Evolutionary conservation across 441 rosid species (phyloP).

Genomic region (Rhodomyrtus psidioides): DNA sequence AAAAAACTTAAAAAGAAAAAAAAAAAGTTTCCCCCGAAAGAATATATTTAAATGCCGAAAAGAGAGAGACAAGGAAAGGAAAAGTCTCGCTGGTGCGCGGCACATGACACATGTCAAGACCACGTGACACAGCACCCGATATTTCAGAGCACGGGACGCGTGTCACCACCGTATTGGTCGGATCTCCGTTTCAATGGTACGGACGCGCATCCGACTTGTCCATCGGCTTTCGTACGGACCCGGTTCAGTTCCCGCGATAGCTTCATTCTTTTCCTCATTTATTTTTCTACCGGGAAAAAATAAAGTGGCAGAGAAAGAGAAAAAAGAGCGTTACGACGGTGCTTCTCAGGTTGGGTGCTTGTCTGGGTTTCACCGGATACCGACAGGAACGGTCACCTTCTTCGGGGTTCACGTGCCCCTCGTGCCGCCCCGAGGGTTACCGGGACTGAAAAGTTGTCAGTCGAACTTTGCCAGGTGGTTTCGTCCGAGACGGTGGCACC

Average conservation of each 20-base stretch:
- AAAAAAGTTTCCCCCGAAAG: not conserved
- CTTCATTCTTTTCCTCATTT: not conserved
- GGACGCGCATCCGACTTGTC: not conserved
- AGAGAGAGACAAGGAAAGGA: not conserved
- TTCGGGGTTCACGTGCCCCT: not conserved
- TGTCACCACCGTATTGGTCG: not conserved
- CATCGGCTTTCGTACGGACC: not conserved
- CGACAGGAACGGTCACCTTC: not conserved
- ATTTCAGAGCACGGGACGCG: not conserved
- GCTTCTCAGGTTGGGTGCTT: not conserved
- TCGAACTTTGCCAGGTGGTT: not conserved
- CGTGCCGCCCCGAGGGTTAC: not conserved
- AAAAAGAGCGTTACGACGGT: not conserved
- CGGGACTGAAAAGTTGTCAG: not conserved
- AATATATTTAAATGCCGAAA: not conserved
- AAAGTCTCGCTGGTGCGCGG: not conserved
- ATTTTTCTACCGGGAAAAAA: not conserved
- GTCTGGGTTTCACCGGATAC: not conserved
- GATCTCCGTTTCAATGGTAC: not conserved
- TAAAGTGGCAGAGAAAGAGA: accelerated
- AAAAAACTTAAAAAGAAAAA: not conserved
- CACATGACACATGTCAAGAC: not conserved
- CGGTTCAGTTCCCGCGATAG: not conserved
- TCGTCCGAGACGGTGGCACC: not conserved
- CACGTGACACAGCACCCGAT: not conserved